These are phyloP conservation scores for Pythium grandisporangium DNA, from an alignment of 352 stramenopile genomes.

Conservation along the genomic window DNA sequence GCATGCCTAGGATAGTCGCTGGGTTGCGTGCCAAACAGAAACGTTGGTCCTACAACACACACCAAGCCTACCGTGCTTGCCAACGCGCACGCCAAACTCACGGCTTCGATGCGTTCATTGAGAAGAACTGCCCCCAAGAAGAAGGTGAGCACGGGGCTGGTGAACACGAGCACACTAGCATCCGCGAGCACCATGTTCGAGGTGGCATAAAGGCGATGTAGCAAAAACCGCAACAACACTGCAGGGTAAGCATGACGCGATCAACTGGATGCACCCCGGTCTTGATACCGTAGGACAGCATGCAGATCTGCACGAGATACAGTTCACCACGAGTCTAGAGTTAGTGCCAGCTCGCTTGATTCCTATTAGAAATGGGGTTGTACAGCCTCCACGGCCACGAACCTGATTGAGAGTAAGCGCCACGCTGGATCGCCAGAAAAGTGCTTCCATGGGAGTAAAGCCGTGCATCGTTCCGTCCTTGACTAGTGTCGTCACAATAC, in stretches of 20 bases:
- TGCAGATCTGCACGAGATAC: constrained; percentile 8
- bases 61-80: constrained; percentile 29
- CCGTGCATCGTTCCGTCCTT: constrained; percentile 42
- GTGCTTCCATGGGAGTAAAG: constrained; percentile 32
- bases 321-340: too few species aligned
- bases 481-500: constrained; percentile 38
- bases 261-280: constrained; percentile 11
- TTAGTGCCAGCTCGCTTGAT: too few species aligned
- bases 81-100: constrained; percentile 25
- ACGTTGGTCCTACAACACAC: constrained; percentile 32
- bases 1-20: too few species aligned
- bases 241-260: constrained; percentile 5
- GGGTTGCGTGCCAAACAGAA: constrained; percentile 17
- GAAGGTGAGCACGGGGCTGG: constrained; percentile 18
- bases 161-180: constrained; percentile 19
- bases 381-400: not conserved
- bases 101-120: constrained; percentile 26
- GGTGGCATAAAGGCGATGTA: constrained; percentile 18
- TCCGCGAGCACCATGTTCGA: constrained; percentile 21
- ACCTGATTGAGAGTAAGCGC: constrained; percentile 36
- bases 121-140: constrained; percentile 19
- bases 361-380: not conserved
- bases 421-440: constrained; percentile 43
- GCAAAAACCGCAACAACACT: constrained; percentile 12
- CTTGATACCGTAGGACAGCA: constrained; percentile 15